Evolutionary conservation across 176 grass and related monocot genomes (phyloP).

Genomic region (Triticum dicoccoides): DNA sequence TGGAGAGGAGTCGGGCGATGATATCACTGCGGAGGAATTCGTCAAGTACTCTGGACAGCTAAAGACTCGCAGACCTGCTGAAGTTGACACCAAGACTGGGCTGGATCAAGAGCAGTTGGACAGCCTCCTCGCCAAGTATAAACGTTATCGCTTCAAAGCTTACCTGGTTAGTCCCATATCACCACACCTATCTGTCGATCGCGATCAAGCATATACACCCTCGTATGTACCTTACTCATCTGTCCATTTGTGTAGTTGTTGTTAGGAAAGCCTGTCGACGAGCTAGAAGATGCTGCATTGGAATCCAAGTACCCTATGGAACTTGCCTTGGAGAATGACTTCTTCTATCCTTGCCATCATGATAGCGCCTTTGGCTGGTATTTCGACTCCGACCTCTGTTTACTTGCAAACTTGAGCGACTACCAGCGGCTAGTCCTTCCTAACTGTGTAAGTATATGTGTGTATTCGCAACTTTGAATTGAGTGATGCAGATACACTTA

Average conservation of each 20-base stretch:
- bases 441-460: not conserved
- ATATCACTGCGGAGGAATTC: not conserved
- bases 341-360: not conserved
- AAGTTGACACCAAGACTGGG: not conserved
- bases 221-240: not conserved
- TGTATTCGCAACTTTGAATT: not conserved
- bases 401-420: not conserved
- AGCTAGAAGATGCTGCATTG: not conserved
- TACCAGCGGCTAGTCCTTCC: not conserved
- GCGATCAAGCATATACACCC: not conserved
- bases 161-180: not conserved
- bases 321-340: not conserved
- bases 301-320: not conserved
- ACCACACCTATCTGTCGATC: not conserved
- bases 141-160: not conserved
- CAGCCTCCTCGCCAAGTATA: not conserved
- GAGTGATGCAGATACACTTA: not conserved
- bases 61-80: not conserved
- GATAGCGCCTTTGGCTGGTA: not conserved
- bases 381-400: not conserved
- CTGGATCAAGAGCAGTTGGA: not conserved
- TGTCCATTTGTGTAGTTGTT: not conserved
- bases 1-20: not conserved
- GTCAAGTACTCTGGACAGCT: not conserved
- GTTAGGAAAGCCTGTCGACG: not conserved